Percentiles rank a stretch among this genome's conserved stretches.
These are phyloP conservation scores for Mortierella sp. DNA, from an alignment of 371 early-diverging fungal genomes.

Conservation along the genomic window DNA sequence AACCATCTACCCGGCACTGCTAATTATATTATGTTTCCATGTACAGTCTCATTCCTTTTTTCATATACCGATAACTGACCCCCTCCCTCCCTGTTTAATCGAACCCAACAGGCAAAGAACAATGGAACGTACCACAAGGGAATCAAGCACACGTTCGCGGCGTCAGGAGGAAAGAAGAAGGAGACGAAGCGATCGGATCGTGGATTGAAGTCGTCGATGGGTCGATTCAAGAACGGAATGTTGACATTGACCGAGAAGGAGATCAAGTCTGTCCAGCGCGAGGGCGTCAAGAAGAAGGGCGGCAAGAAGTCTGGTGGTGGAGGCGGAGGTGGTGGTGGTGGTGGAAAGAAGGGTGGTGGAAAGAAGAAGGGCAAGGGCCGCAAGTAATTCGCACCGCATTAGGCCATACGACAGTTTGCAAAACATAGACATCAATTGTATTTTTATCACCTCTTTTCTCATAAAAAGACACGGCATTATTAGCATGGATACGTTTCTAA, in stretches of 20 bases:
- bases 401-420: not conserved
- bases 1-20: not conserved
- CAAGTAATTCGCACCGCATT: slow-evolving; percentile 4
- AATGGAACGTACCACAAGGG: slow-evolving; percentile 58
- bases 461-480: not conserved
- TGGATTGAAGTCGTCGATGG: slow-evolving; percentile 53
- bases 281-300: slow-evolving; percentile 40
- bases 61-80: not conserved
- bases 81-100: not conserved
- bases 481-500: not conserved
- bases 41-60: not conserved
- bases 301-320: slow-evolving; percentile 46
- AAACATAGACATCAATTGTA: slow-evolving; percentile 7
- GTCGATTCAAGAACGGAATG: slow-evolving; percentile 54
- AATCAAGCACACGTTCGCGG: slow-evolving; percentile 55
- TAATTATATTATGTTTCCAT: not conserved
- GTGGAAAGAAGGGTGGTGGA: slow-evolving; percentile 4
- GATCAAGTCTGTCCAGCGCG: slow-evolving; percentile 53
- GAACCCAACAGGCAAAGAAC: slow-evolving; percentile 47
- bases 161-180: slow-evolving; percentile 56
- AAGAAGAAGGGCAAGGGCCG: slow-evolving; percentile 52
- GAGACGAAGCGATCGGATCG: slow-evolving; percentile 42
- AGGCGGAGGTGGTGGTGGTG: slow-evolving; percentile 28
- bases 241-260: slow-evolving; percentile 41
- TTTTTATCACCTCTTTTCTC: slow-evolving; percentile 8